Evolutionary conservation across 768 basidiomycete genomes (phyloP).

Genomic region (Calvatia gigantea): DNA sequence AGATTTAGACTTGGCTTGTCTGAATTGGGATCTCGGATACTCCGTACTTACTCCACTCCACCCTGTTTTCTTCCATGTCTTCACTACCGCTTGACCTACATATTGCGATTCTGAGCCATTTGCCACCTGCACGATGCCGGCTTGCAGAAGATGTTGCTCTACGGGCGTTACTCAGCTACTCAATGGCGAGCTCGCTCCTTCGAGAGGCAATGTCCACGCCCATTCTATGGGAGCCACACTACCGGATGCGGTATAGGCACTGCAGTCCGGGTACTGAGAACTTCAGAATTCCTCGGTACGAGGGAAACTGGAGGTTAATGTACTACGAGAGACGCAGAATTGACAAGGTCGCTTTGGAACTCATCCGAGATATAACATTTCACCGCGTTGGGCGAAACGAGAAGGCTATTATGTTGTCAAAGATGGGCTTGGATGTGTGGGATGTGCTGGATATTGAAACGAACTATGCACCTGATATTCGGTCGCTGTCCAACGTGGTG

Average conservation of each 20-base stretch:
- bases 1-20: background rate
- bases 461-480: background rate
- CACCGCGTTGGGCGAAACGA: slow-evolving; percentile 34
- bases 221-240: slow-evolving; percentile 51
- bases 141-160: slow-evolving; percentile 17
- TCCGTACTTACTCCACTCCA: background rate
- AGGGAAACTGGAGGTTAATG: slow-evolving; percentile 41
- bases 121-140: slow-evolving; percentile 19
- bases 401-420: slow-evolving; percentile 34
- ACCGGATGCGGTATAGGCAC: slow-evolving; percentile 44
- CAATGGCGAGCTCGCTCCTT: slow-evolving; percentile 33
- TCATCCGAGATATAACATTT: slow-evolving; percentile 38
- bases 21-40: background rate
- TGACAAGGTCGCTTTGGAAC: slow-evolving; percentile 37
- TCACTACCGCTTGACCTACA: slow-evolving; percentile 28
- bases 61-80: slow-evolving; percentile 8
- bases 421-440: slow-evolving; percentile 52
- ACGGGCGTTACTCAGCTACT: slow-evolving; percentile 36
- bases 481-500: background rate
- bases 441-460: slow-evolving; percentile 37
- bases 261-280: slow-evolving; percentile 33
- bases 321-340: slow-evolving; percentile 42
- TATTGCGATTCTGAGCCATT: slow-evolving; percentile 20
- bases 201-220: slow-evolving; percentile 39
- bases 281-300: slow-evolving; percentile 23